These are phyloP conservation scores for Castanea crenata DNA, from an alignment of 306 rosid genomes.

Conservation along the genomic window DNA sequence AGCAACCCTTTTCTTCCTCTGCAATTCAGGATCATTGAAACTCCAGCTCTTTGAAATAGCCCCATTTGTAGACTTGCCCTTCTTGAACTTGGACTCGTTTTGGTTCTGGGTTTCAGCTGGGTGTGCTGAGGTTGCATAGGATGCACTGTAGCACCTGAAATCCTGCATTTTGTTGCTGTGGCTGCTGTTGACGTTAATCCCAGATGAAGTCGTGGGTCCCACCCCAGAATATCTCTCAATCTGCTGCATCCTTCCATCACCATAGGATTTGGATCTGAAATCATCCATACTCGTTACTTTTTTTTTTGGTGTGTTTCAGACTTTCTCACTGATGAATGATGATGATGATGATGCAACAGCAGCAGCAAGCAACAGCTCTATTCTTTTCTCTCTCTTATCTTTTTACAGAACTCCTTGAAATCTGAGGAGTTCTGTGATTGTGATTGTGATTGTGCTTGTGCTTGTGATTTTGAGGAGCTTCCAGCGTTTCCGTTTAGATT, in stretches of 20 bases:
- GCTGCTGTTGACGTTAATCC: not conserved
- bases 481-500: no score
- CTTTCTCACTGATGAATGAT: no score
- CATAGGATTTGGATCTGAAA: constrained; percentile 78
- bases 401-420: not conserved
- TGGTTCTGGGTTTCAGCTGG: constrained; percentile 46
- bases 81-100: constrained; percentile 61
- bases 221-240: constrained; percentile 44
- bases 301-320: no score
- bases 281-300: constrained; percentile 32
- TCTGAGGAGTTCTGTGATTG: no score
- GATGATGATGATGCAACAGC: no score
- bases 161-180: constrained; percentile 53
- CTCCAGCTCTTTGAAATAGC: constrained; percentile 69
- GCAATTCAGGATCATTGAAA: constrained; percentile 79
- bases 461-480: no score
- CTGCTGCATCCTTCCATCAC: constrained; percentile 69
- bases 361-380: not conserved
- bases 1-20: constrained; percentile 91
- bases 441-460: no score
- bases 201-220: constrained; percentile 21
- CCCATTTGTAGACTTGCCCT: constrained; percentile 71
- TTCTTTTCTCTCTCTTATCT: not conserved
- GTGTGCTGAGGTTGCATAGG: constrained; percentile 69
- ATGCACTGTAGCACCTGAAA: constrained; percentile 78